Evolutionary conservation across 1,284 basidiomycete genomes (phyloP), one percentile per base, ranked within the genome.

Genomic region (Cutaneotrichosporon cavernicola): DNA sequence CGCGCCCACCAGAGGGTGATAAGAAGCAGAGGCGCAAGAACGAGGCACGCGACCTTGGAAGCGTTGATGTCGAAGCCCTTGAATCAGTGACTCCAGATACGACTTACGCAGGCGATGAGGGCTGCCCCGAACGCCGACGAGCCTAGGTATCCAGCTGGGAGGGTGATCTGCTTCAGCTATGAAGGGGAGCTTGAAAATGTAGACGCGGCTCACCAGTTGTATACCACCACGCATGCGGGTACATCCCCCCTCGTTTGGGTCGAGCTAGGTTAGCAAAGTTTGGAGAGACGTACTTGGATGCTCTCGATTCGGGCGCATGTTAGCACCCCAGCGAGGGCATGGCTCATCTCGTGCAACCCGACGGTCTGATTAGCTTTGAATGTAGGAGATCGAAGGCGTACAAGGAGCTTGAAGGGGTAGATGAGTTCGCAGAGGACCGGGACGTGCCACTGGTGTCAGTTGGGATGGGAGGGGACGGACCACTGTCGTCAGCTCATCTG

Each of bases 211-310:
- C 60, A 82, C 76, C 72, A 89, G 90, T 11, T 88, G 84, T 50
- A 97, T 88, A 0, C 95, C 96, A 31, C 95, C 95, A 43, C 91
- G 88, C 94, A 98, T 97, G 34, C 86, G 84, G 0, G 96, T 98
- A 13, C 89, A 88, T 2, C 96, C 96, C 18, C 94, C 95, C 81
- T 97, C 94, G 73, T 97, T 89, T 38, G 92, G 68, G 53, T 76
- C 70, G 34, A 78, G 77, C 65, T 76, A 50, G 67, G 86, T 74
- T 78, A 89, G 89, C 90, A 80, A 91, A 89, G 16, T 52, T 5
- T 4, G 5, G 26, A 2, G 22, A 56, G 40, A 55, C 93, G 85
- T 72, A 91, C 87, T 4, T 66, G 62, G 67, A 96, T 90, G 18
- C 88, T 90, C 77, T 97, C 90, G 62, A 99, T 93, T 46, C 82